These are phyloP conservation scores for Lotmaria passim DNA, from an alignment of 208 protist genomes.

Conservation along the genomic window DNA sequence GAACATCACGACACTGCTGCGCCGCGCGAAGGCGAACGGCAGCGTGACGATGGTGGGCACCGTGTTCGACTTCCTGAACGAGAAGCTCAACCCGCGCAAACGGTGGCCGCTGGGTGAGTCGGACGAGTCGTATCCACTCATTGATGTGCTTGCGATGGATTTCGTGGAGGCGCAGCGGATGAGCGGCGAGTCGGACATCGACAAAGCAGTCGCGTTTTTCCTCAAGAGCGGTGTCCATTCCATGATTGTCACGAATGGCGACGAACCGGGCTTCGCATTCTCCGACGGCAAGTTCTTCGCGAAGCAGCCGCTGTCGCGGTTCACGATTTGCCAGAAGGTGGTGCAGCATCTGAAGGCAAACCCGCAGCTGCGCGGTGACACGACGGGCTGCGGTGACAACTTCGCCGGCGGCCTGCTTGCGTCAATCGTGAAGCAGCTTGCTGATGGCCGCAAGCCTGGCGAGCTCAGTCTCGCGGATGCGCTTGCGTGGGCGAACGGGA, in stretches of 20 bases:
- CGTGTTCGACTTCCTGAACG: slow-evolving; percentile 35
- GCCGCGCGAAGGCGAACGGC: slow-evolving; percentile 29
- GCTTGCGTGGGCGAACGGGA: slow-evolving; percentile 32
- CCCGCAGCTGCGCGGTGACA: slow-evolving; percentile 35
- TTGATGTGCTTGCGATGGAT: slow-evolving; percentile 39
- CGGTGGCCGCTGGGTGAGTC: slow-evolving; percentile 40
- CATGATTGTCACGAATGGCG: slow-evolving; percentile 33
- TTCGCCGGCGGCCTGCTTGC: slow-evolving; percentile 38
- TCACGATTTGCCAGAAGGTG: slow-evolving; percentile 26
- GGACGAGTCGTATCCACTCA: slow-evolving; percentile 38
- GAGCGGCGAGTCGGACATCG: slow-evolving; percentile 33
- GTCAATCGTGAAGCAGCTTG: slow-evolving; percentile 30
- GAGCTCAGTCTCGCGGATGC: slow-evolving; percentile 31
- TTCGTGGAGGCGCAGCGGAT: slow-evolving; percentile 37
- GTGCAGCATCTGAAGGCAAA: slow-evolving; percentile 34
- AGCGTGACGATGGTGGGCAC: slow-evolving; percentile 36
- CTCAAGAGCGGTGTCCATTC: slow-evolving; percentile 29
- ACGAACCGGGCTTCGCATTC: slow-evolving; percentile 20
- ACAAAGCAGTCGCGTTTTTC: slow-evolving; percentile 28
- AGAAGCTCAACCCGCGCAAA: slow-evolving; percentile 27
- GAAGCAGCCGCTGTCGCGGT: slow-evolving; percentile 23
- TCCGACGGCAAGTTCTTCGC: slow-evolving; percentile 34
- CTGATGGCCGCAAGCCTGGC: slow-evolving; percentile 20
- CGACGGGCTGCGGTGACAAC: slow-evolving; percentile 45
- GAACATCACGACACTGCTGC: slow-evolving; percentile 34